A percentile compares a stretch with the other conserved stretches of the same genome.
phyloP scores from a whole-genome alignment of 371 early-diverging fungal species.

The Mortierella sp. region DNA sequence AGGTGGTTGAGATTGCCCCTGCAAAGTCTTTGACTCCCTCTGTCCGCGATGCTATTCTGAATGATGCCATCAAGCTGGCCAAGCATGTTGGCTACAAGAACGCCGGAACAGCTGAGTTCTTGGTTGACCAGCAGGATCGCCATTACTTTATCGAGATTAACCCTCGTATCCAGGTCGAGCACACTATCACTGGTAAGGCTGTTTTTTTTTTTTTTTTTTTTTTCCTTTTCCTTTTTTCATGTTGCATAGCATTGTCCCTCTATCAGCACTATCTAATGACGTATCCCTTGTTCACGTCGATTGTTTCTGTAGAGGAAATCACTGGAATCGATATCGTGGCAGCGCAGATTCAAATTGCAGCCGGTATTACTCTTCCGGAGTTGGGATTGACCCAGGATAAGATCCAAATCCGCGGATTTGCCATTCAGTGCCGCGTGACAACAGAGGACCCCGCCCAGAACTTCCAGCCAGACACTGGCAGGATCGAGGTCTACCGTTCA shows the following conservation, averaged over 20 bases:
- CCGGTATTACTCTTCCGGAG: conserved; percentile 82
- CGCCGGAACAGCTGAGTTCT: conserved; percentile 98
- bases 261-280: no score
- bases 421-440: conserved; percentile 95
- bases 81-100: conserved; percentile 90
- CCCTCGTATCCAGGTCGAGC: conserved; percentile 94
- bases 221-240: background rate
- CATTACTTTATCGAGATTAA: conserved; percentile 98
- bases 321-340: conserved; percentile 95
- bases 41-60: conserved; percentile 83
- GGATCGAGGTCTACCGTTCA: conserved; percentile 91
- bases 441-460: conserved; percentile 90
- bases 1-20: conserved; percentile 96
- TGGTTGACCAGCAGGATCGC: conserved; percentile 86
- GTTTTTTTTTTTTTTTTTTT: conserved; percentile 11
- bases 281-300: no score
- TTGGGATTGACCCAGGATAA: conserved; percentile 86
- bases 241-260: no score
- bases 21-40: conserved; percentile 59
- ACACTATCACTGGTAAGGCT: conserved; percentile 77
- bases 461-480: conserved; percentile 97
- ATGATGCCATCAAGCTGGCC: conserved; percentile 93
- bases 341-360: conserved; percentile 93
- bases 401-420: conserved; percentile 84
- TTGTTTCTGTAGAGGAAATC: conserved; percentile 80